A percentile compares a stretch with the other conserved stretches of the same genome.
These are phyloP conservation scores for Hirschfeldia incana DNA, from an alignment of 345 rosid genomes.

Conservation along the genomic window DNA sequence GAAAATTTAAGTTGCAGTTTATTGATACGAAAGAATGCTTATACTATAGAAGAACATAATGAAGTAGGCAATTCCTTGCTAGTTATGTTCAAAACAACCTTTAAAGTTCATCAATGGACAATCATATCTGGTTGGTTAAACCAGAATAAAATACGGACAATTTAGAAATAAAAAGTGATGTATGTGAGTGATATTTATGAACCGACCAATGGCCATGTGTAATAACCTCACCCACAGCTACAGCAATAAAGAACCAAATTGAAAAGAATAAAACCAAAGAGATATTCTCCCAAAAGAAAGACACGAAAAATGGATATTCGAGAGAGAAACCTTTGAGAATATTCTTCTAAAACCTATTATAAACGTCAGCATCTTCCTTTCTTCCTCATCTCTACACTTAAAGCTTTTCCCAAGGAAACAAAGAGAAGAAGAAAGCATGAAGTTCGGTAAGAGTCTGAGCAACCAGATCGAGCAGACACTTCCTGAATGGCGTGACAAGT, in stretches of 20 bases:
- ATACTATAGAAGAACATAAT: not conserved
- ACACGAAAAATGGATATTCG: conserved; percentile 33
- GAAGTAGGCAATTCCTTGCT: not conserved
- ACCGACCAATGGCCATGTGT: conserved; percentile 7
- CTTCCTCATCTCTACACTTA: conserved; percentile 21
- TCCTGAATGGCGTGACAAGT: conserved; percentile 97
- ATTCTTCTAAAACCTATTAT: conserved; percentile 21
- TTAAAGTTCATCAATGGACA: not conserved
- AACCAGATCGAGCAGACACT: conserved; percentile 94
- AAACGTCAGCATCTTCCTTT: not conserved
- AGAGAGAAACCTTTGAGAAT: conserved; percentile 38
- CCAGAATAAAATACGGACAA: not conserved
- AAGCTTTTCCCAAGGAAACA: not conserved
- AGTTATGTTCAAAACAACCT: not conserved
- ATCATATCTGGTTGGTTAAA: not conserved
- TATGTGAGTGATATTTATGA: conserved; percentile 2
- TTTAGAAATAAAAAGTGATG: not conserved
- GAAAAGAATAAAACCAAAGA: conserved; percentile 28
- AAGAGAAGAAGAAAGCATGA: conserved; percentile 38
- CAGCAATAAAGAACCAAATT: not conserved
- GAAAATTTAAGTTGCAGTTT: too few species aligned
- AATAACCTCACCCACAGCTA: conserved; percentile 20
- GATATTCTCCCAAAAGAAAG: conserved; percentile 34
- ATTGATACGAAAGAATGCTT: too few species aligned
- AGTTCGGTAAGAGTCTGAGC: conserved; percentile 94